A percentile compares a stretch with the other conserved stretches of the same genome.
phyloP scores from a whole-genome alignment of 2,329 filamentous ascomycete species.

The Microcera coccophila region DNA sequence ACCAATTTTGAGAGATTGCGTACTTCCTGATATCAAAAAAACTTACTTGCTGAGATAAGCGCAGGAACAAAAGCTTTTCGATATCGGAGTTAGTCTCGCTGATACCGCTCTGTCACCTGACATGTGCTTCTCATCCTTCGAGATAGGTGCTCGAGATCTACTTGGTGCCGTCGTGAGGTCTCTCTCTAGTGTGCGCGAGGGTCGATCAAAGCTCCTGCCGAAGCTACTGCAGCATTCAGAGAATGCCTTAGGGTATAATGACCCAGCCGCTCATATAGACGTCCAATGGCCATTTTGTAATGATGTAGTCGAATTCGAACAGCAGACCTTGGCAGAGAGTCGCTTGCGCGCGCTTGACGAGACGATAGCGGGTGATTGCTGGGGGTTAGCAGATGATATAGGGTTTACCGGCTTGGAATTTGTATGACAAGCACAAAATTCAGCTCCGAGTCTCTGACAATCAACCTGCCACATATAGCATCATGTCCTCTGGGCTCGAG shows the following conservation, averaged over 20 bases:
- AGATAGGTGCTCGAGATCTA: not conserved
- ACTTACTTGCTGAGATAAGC: not conserved
- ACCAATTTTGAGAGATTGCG: too few species aligned
- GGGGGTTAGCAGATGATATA: too few species aligned
- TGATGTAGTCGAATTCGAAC: too few species aligned
- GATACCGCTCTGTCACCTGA: conserved; percentile 3
- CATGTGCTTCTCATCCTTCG: not conserved
- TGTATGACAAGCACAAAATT: too few species aligned
- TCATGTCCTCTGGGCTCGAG: not conserved
- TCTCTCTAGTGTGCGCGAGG: not conserved
- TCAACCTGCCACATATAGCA: not conserved
- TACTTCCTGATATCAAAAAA: not conserved
- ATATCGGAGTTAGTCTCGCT: conserved; percentile 20
- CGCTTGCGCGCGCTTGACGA: too few species aligned
- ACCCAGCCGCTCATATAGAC: not conserved
- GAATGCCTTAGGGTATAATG: not conserved
- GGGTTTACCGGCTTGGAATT: too few species aligned
- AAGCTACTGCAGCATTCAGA: not conserved
- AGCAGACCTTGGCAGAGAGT: too few species aligned
- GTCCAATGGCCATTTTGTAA: too few species aligned
- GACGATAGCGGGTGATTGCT: too few species aligned
- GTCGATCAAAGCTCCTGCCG: not conserved
- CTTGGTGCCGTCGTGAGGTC: not conserved
- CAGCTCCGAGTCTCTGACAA: not conserved
- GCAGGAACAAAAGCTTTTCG: conserved; percentile 25